Evolutionary conservation across 805 yeast genomes (phyloP).

Genomic region (Myxozyma sirexii): DNA sequence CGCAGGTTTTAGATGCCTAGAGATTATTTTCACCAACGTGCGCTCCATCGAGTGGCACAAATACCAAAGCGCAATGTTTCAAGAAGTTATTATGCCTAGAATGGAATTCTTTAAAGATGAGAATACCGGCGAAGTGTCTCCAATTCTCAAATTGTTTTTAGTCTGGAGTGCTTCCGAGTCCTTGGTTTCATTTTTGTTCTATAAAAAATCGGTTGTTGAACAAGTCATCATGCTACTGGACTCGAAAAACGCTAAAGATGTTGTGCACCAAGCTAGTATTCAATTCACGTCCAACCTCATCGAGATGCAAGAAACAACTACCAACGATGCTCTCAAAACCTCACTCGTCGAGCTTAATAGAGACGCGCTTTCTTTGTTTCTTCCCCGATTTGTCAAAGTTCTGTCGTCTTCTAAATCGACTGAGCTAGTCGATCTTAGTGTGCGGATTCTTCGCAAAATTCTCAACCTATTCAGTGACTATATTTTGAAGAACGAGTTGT

Average conservation of each 20-base stretch:
- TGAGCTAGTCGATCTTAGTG: conserved; percentile 16
- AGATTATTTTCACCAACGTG: conserved; percentile 56
- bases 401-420: conserved; percentile 11
- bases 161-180: conserved; percentile 56
- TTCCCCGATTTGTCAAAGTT: conserved; percentile 20
- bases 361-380: conserved; percentile 6
- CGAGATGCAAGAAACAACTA: conserved; percentile 6
- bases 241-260: conserved; percentile 62
- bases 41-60: conserved; percentile 59
- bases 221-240: conserved; percentile 58
- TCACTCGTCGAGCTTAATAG: background rate
- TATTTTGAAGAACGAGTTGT: conserved; percentile 3
- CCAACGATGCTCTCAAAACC: background rate
- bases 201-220: conserved; percentile 59
- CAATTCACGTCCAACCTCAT: conserved; percentile 40
- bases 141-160: conserved; percentile 66
- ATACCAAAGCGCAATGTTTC: conserved; percentile 55
- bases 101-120: conserved; percentile 68
- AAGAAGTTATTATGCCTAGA: conserved; percentile 62
- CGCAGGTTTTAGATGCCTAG: conserved; percentile 65
- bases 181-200: conserved; percentile 53
- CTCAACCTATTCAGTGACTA: background rate
- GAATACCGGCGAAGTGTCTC: conserved; percentile 81
- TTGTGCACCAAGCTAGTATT: conserved; percentile 67
- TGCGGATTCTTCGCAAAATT: conserved; percentile 19